phyloP scores from a whole-genome alignment of 768 basidiomycete genomes.

The Tricholoma hemisulphureum region DNA sequence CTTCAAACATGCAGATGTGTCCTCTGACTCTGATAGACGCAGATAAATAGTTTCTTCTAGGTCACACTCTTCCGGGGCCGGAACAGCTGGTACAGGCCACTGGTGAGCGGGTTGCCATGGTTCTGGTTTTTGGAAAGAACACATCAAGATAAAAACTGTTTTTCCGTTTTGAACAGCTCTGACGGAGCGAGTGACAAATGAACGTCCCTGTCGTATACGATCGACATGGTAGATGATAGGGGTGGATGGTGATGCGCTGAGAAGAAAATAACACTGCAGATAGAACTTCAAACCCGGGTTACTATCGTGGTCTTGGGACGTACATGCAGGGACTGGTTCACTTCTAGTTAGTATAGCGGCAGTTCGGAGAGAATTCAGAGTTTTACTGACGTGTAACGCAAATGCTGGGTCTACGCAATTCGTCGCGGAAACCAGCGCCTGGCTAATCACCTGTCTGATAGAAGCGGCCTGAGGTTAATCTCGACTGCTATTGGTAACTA shows the following conservation, averaged over 20 bases:
- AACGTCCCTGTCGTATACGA: conserved; percentile 67
- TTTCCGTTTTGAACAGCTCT: conserved; percentile 55
- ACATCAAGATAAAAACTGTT: conserved; percentile 59
- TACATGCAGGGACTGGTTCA: conserved; percentile 66
- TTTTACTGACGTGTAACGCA: conserved; percentile 64
- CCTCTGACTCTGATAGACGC: conserved; percentile 32
- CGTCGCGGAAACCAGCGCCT: conserved; percentile 80
- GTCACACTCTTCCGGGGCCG: conserved; percentile 62
- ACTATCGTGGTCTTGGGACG: conserved; percentile 20
- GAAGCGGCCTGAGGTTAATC: neutral
- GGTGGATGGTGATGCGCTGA: conserved; percentile 66
- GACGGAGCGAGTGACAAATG: conserved; percentile 67
- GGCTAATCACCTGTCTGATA: conserved; percentile 74
- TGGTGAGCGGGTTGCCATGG: conserved; percentile 70
- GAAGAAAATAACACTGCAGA: conserved; percentile 75
- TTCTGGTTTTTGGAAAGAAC: conserved; percentile 82
- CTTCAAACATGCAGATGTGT: conserved; percentile 31
- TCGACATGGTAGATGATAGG: conserved; percentile 82
- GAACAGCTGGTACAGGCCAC: conserved; percentile 61
- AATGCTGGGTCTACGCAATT: conserved; percentile 65
- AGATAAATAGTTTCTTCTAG: conserved; percentile 47
- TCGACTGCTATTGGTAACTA: neutral
- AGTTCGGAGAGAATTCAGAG: neutral
- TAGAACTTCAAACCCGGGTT: neutral
- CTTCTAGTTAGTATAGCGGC: conserved; percentile 1